Evolutionary conservation across 1,284 basidiomycete species (phyloP).

Genomic region (Kwoniella shivajii): DNA sequence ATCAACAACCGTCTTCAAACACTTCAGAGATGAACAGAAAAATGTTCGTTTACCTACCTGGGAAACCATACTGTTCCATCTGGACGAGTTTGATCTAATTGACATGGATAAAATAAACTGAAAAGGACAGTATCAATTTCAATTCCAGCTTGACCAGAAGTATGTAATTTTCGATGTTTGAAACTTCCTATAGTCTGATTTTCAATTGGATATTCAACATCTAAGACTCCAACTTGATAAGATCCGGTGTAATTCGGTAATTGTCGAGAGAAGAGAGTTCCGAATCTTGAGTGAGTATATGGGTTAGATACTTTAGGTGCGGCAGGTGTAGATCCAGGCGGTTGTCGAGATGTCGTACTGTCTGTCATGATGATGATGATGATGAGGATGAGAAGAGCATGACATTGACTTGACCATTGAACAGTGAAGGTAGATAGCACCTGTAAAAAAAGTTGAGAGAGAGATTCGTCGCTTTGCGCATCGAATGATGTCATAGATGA

Average conservation of each 20-base stretch:
- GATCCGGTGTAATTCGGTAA: constrained; percentile 17
- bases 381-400: too few relatives aligned
- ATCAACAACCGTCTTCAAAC: background rate
- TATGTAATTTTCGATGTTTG: constrained; percentile 5
- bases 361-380: constrained; percentile 14
- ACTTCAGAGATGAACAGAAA: background rate
- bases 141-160: constrained; percentile 18
- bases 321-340: constrained; percentile 12
- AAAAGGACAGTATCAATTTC: constrained; percentile 54
- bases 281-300: constrained; percentile 14
- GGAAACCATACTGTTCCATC: constrained; percentile 33
- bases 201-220: constrained; percentile 20
- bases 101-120: constrained; percentile 55
- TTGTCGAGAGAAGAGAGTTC: constrained; percentile 17
- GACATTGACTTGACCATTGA: too few relatives aligned
- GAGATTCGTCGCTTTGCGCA: too few relatives aligned
- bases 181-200: constrained; percentile 18
- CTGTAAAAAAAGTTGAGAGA: too few relatives aligned
- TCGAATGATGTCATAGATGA: background rate
- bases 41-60: constrained; percentile 18
- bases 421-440: too few relatives aligned
- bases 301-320: constrained; percentile 22
- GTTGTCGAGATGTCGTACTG: constrained; percentile 11
- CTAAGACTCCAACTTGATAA: constrained; percentile 18
- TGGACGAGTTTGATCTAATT: constrained; percentile 14